These are phyloP conservation scores for Carex myosuroides DNA, from an alignment of 176 grass and related monocot species.

Conservation along the genomic window DNA sequence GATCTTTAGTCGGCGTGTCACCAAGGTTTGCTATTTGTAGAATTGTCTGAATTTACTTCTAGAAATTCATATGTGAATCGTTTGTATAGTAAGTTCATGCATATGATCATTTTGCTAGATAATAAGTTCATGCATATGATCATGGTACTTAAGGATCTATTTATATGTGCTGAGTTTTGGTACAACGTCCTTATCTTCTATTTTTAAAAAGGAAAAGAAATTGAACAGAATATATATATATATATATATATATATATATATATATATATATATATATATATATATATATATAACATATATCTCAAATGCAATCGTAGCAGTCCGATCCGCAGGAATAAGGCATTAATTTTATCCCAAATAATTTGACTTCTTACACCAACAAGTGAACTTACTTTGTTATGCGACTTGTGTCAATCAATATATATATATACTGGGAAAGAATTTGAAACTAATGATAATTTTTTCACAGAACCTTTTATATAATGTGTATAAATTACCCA, in stretches of 20 bases:
- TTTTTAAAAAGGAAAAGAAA: background rate
- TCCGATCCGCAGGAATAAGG: background rate
- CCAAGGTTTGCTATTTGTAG: slow-evolving; percentile 31
- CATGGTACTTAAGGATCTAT: background rate
- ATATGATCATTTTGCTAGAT: background rate
- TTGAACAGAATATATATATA: background rate
- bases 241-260: too few species aligned
- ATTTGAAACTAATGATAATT: background rate
- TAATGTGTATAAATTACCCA: too few species aligned
- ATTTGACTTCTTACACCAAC: background rate
- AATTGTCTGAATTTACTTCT: background rate
- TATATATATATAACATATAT: too few species aligned
- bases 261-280: too few species aligned
- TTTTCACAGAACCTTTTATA: background rate
- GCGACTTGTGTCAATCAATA: background rate
- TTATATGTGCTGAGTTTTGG: background rate
- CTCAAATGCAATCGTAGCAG: background rate
- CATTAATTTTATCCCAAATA: background rate
- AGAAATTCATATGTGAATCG: background rate
- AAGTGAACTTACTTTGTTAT: background rate
- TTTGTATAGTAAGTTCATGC: background rate
- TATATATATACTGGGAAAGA: background rate
- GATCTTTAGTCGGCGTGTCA: slow-evolving; percentile 35
- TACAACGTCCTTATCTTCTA: background rate
- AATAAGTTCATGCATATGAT: background rate